A percentile compares a stretch with the other conserved stretches of the same genome.
Conservation (phyloP, 345 rosid genomes). For the Hibiscus syriacus region DNA sequence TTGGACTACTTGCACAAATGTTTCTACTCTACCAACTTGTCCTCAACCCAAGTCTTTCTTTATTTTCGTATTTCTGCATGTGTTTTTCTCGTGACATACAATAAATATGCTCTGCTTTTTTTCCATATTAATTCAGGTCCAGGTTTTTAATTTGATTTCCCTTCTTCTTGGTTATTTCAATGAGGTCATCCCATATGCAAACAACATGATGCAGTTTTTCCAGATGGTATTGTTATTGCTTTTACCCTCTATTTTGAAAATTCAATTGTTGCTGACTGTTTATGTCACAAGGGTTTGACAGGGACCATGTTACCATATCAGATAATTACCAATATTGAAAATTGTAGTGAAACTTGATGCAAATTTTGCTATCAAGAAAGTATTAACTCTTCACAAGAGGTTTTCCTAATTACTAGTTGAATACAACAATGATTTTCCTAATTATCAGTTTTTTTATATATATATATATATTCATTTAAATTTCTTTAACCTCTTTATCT, state of each 20-base stretch:
- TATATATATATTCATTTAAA: too few relatives aligned
- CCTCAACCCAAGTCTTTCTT: neutral
- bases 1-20: neutral
- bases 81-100: neutral
- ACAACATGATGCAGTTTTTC: conserved; percentile 77
- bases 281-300: neutral
- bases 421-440: neutral
- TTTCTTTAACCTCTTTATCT: conserved; percentile 1
- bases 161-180: conserved; percentile 70
- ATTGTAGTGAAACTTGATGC: too few relatives aligned
- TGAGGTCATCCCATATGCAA: conserved; percentile 68
- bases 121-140: conserved; percentile 59
- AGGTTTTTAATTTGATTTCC: conserved; percentile 84
- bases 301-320: neutral
- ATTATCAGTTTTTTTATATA: neutral
- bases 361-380: too few relatives aligned
- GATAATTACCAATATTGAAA: neutral
- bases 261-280: too few relatives aligned
- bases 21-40: neutral
- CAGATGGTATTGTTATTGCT: conserved; percentile 49
- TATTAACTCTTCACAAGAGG: neutral
- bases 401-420: neutral
- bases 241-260: neutral
- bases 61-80: neutral
- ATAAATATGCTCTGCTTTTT: neutral